phyloP scores from a whole-genome alignment of 169 alveolate genomes.

The Plasmodium blacklocki region DNA sequence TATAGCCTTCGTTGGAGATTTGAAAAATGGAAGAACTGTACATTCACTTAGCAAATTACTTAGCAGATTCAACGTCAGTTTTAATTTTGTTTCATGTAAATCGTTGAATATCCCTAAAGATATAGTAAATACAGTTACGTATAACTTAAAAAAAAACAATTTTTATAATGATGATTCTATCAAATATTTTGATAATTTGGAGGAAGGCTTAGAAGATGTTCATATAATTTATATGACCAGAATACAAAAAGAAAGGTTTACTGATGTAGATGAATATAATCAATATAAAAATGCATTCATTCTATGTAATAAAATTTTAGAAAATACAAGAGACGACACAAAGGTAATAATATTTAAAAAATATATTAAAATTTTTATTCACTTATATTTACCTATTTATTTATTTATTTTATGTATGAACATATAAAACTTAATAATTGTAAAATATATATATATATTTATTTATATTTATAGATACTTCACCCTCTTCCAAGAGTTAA shows the following conservation, averaged over 20 bases:
- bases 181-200: slow-evolving; percentile 56
- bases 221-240: slow-evolving; percentile 89
- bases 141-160: slow-evolving; percentile 54
- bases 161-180: slow-evolving; percentile 61
- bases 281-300: slow-evolving; percentile 78
- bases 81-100: slow-evolving; percentile 81
- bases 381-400: background rate
- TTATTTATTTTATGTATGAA: background rate
- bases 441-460: background rate
- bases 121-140: slow-evolving; percentile 40
- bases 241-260: slow-evolving; percentile 86
- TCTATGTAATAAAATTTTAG: slow-evolving; percentile 73
- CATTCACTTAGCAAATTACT: slow-evolving; percentile 88
- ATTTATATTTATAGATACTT: slow-evolving; percentile 72
- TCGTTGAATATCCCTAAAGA: slow-evolving; percentile 84
- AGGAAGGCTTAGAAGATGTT: slow-evolving; percentile 51
- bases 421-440: background rate
- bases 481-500: slow-evolving; percentile 91
- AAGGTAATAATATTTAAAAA: slow-evolving; percentile 52
- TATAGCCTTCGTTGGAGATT: slow-evolving; percentile 88
- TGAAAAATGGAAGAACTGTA: slow-evolving; percentile 88
- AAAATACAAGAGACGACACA: slow-evolving; percentile 78
- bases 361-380: slow-evolving; percentile 6
- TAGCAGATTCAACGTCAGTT: slow-evolving; percentile 83
- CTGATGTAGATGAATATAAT: slow-evolving; percentile 71